Evolutionary conservation across 2,329 filamentous ascomycete species (phyloP).

Genomic region (Colletotrichum endophyticum): DNA sequence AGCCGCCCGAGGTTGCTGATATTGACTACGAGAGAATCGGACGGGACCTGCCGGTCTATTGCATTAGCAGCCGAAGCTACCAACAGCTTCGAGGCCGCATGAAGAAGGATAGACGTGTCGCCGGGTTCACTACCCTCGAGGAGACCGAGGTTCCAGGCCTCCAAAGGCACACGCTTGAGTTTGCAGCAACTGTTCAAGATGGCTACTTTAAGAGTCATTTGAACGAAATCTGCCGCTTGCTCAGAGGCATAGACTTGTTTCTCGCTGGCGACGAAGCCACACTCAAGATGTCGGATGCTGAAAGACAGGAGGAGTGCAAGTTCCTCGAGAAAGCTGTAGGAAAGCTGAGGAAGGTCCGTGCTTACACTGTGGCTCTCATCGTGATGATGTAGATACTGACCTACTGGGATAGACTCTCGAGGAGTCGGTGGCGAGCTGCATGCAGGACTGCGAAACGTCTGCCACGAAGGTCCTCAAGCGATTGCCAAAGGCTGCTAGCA

Average conservation of each 20-base stretch:
- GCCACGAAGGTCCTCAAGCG: background rate
- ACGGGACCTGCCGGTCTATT: slow-evolving; percentile 64
- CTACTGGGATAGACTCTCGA: background rate
- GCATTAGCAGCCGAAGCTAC: slow-evolving; percentile 66
- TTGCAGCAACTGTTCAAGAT: slow-evolving; percentile 47
- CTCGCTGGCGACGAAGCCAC: background rate
- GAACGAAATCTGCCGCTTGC: background rate
- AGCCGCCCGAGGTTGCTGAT: slow-evolving; percentile 34
- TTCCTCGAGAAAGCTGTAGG: background rate
- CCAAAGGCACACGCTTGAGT: slow-evolving; percentile 60
- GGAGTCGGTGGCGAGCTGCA: background rate
- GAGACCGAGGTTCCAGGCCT: slow-evolving; percentile 66
- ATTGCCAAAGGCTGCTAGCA: background rate
- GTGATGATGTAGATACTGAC: background rate
- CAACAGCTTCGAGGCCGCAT: slow-evolving; percentile 65
- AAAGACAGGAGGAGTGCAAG: background rate
- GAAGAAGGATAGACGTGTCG: slow-evolving; percentile 52
- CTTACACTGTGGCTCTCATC: background rate
- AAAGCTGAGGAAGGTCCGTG: background rate
- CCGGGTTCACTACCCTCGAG: slow-evolving; percentile 55
- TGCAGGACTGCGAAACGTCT: background rate
- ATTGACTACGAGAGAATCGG: slow-evolving; percentile 63
- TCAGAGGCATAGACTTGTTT: background rate
- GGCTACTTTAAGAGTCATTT: background rate
- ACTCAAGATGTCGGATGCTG: background rate